A percentile compares a stretch with the other conserved stretches of the same genome.
Evolutionary conservation across 2,329 filamentous ascomycete species (phyloP).

Genomic region (Sarocladium brachiariae): DNA sequence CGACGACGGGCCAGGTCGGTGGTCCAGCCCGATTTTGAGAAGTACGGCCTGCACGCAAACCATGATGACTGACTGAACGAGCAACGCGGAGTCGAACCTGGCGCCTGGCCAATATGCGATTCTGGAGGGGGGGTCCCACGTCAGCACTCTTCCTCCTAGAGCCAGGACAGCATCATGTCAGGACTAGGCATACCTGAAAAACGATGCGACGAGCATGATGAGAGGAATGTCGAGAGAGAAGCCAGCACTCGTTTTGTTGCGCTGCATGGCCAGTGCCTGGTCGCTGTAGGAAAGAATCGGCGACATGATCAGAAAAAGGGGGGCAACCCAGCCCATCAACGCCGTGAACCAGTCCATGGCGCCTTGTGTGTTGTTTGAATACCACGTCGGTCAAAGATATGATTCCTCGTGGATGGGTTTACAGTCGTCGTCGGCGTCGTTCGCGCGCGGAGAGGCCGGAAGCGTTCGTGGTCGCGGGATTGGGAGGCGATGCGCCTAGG

Average conservation of each 20-base stretch:
- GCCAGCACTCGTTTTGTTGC: constrained; percentile 55
- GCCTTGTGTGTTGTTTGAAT: background rate
- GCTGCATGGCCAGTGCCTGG: constrained; percentile 59
- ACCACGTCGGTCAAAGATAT: too few species aligned
- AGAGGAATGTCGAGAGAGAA: constrained; percentile 66
- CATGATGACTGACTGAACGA: constrained; percentile 61
- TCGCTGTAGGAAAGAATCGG: constrained; percentile 60
- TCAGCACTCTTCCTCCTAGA: background rate
- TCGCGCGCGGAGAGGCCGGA: background rate
- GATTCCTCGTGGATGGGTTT: too few species aligned
- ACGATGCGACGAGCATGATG: constrained; percentile 64
- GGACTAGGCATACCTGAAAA: constrained; percentile 45
- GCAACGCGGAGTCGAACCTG: constrained; percentile 55
- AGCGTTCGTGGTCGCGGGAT: background rate
- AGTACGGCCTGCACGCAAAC: constrained; percentile 56
- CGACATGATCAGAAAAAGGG: constrained; percentile 56
- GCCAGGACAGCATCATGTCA: background rate
- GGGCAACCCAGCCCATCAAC: constrained; percentile 51
- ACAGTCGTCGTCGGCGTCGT: too few species aligned
- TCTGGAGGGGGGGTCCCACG: constrained; percentile 30
- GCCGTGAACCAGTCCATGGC: constrained; percentile 37
- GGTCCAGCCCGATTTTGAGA: constrained; percentile 61
- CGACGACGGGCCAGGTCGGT: constrained; percentile 52
- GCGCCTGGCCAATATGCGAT: constrained; percentile 66
- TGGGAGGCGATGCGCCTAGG: background rate